Evolutionary conservation across 164 flowering plant species (phyloP).

Genomic region (Chimonanthus salicifolius): DNA sequence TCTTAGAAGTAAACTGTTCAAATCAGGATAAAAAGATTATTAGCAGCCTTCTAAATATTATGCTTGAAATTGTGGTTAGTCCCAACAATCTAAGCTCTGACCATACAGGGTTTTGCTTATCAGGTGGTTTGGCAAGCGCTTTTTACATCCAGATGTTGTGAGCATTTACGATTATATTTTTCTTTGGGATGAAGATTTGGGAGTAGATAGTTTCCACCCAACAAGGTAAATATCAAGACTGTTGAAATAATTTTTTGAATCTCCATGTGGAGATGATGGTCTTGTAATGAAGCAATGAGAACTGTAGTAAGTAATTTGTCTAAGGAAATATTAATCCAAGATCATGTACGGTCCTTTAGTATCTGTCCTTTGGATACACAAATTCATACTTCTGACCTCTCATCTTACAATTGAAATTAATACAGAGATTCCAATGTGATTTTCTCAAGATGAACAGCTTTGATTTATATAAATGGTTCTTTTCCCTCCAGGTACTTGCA

Average conservation of each 20-base stretch:
- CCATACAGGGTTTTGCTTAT: constrained; percentile 5
- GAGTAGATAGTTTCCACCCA: constrained; percentile 79
- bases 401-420: too few species aligned
- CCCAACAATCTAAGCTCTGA: background rate
- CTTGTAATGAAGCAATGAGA: background rate
- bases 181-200: constrained; percentile 99
- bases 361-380: too few species aligned
- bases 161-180: constrained; percentile 83
- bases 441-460: background rate
- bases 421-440: too few species aligned
- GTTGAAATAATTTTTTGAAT: background rate
- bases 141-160: constrained; percentile 85
- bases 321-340: too few species aligned
- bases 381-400: too few species aligned
- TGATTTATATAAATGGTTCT: constrained; percentile 6
- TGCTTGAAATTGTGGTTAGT: background rate
- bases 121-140: constrained; percentile 99
- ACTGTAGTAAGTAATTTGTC: too few species aligned
- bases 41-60: background rate
- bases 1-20: background rate
- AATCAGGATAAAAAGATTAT: background rate
- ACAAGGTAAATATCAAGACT: constrained; percentile 46
- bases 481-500: constrained; percentile 55
- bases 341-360: too few species aligned
- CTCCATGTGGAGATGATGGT: constrained; percentile 2